Base-by-base conservation (phyloP, 768 basidiomycete species). In the Auricularia cornea region DNA sequence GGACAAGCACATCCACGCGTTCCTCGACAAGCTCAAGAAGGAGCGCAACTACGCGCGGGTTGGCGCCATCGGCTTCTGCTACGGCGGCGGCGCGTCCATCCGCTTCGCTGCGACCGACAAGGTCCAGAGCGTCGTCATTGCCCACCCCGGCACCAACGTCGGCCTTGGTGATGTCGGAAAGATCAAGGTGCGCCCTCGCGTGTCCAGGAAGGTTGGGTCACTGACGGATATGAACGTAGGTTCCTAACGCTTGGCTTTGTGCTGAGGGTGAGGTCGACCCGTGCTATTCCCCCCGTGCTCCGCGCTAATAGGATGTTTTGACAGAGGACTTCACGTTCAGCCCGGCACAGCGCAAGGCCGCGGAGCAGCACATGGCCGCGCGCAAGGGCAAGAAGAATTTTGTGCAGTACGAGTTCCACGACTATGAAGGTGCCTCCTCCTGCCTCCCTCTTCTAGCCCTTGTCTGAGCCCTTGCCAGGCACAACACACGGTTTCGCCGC, bases 401-500 rank as follows among this genome's bases (percentile, higher is more conserved):
- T 35, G 60, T 76, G 35, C 70, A 76, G 1, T 78, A 73, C 59
- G 75, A 76, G 64, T 76, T 78, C 66, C 65, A 68, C 30, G 70
- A 71, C 59, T 79, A 78, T 67, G 72, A 71, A 62, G 77, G 76
- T 75, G 33, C 26, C 28, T 12, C 26, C 10, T 10, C 51, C 51
- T 26, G 26, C 28, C 26, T 10, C 12, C 54, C 26, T 26, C 1
- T 57, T 26, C 28, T 31, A 31, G 4, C 54, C 28, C 6, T 10
- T 10, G 12, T 5, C 54, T 57, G 11, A 28, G 26, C 28, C 8
- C 10, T 26, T 14, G 5, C 10, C 26, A 81, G 81, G 77, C 65
- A 83, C 78, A 18, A 69, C 66, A 6, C 83, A 81, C 61, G 80
- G 83, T 29, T 84, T 84, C 29, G 81, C 80, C 2, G 72, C 74